Evolutionary conservation across 2,329 filamentous ascomycete genomes (phyloP), one percentile per base, ranked within the genome.

Genomic region (Trichoderma sp.): DNA sequence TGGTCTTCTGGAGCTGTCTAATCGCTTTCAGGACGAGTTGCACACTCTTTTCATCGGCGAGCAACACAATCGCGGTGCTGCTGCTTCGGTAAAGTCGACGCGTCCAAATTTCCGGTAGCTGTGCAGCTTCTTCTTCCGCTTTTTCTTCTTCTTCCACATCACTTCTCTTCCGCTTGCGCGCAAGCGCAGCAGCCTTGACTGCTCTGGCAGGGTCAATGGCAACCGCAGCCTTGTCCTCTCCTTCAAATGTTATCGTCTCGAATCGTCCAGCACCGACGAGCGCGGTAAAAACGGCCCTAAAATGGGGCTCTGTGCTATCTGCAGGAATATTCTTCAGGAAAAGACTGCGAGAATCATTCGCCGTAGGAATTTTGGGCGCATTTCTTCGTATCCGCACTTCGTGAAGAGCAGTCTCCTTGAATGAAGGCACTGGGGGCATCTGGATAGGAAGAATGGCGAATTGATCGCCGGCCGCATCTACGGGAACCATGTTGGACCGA

Each of bases 251-350:
- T 6, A 97, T 93, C 71, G 86, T 88, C 83, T 97, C 94, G 65
- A 98, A 93, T 64, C 93, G 89, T 3, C 93, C 94, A 0, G 93
- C 91, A 9, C 94, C 93, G 0, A 98, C 88, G 18, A 97, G 89
- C 1, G 89, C 87, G 1, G 90, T 86, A 79, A 98, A 97, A 0
- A 98, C 86, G 59, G 91, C 88, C 62, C 94, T 92, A 59, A 98
- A 88, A 80, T 95, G 94, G 1, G 87, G 83, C 75, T 94, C 92
- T 5, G 94, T 97, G 76, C 94, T 92, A 82, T 98, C 95, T 77
- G 93, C 88, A 7, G 97, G 97, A 1, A 97, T 86, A 81, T 99
- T 98, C 78, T 95, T 93, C n/a, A 97, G 83, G 84, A 98, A 99
- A 21, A 99, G 88, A 77, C 94, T 95, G 79, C 95, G 92, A 18